phyloP scores from a whole-genome alignment of 208 protist species.

The Endotrypanum monterogeii region DNA sequence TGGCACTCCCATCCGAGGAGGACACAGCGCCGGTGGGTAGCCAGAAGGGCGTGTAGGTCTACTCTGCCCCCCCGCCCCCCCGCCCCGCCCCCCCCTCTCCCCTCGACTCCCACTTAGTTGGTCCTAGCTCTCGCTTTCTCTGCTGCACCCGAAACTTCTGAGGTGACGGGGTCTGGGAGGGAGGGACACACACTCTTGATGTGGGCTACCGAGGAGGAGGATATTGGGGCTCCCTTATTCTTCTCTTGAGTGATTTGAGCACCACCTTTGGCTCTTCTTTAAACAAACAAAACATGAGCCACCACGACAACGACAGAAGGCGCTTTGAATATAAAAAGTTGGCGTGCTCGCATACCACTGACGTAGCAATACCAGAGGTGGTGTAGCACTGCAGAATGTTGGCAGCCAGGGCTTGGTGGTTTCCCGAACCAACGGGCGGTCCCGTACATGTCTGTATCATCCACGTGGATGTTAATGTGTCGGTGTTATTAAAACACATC shows the following conservation, averaged over 20 bases:
- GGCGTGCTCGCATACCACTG: neutral
- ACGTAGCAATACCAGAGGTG: neutral
- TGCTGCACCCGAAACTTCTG: too few relatives aligned
- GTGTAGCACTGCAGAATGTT: neutral
- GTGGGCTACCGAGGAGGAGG: neutral
- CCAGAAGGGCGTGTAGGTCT: constrained; percentile 25
- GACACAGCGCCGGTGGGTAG: neutral
- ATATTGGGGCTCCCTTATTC: too few relatives aligned
- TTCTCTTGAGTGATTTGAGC: neutral
- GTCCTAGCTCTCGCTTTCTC: neutral
- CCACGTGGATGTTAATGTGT: neutral
- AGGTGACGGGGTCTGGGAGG: neutral
- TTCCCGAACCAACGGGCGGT: neutral
- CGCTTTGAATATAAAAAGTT: neutral
- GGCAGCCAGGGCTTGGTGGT: neutral
- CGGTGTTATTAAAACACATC: neutral
- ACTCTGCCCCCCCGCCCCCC: neutral
- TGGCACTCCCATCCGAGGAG: constrained; percentile 30
- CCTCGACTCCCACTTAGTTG: neutral
- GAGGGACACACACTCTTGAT: neutral
- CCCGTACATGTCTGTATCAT: neutral
- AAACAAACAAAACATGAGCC: too few relatives aligned
- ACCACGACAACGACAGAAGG: neutral
- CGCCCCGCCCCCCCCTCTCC: neutral
- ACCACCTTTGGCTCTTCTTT: neutral